phyloP scores from a whole-genome alignment of 495 filamentous ascomycete genomes.

The Penicillium flavigenum region DNA sequence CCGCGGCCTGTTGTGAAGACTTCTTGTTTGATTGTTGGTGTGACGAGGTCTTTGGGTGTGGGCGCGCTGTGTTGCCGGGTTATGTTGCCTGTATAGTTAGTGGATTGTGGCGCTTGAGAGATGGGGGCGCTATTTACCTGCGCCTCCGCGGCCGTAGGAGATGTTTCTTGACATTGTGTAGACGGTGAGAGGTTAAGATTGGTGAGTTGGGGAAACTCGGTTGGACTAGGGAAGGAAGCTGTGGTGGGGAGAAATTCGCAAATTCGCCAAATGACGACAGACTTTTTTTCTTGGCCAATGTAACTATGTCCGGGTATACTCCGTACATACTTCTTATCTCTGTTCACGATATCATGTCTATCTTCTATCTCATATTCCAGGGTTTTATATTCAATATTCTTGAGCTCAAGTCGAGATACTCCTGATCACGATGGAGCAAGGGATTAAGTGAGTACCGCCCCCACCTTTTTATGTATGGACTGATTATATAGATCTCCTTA shows the following conservation, averaged over 20 bases:
- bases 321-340: not conserved
- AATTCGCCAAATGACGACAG: slow-evolving; percentile 2
- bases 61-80: slow-evolving; percentile 53
- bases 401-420: too few species aligned
- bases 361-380: too few species aligned
- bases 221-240: not conserved
- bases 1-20: slow-evolving; percentile 81
- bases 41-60: slow-evolving; percentile 63
- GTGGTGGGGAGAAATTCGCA: not conserved
- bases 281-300: slow-evolving; percentile 1
- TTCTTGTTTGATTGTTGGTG: slow-evolving; percentile 77
- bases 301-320: too few species aligned
- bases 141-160: slow-evolving; percentile 57
- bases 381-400: too few species aligned
- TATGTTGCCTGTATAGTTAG: slow-evolving; percentile 62
- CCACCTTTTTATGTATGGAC: too few species aligned
- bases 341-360: not conserved
- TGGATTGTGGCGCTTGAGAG: not conserved
- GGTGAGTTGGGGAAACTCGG: not conserved
- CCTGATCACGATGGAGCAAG: too few species aligned
- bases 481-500: too few species aligned
- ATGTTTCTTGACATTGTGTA: slow-evolving; percentile 34
- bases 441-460: too few species aligned
- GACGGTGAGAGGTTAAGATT: not conserved
- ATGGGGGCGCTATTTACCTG: slow-evolving; percentile 37